These are phyloP conservation scores for Mycena latifolia DNA, from an alignment of 768 basidiomycete species.

Conservation along the genomic window DNA sequence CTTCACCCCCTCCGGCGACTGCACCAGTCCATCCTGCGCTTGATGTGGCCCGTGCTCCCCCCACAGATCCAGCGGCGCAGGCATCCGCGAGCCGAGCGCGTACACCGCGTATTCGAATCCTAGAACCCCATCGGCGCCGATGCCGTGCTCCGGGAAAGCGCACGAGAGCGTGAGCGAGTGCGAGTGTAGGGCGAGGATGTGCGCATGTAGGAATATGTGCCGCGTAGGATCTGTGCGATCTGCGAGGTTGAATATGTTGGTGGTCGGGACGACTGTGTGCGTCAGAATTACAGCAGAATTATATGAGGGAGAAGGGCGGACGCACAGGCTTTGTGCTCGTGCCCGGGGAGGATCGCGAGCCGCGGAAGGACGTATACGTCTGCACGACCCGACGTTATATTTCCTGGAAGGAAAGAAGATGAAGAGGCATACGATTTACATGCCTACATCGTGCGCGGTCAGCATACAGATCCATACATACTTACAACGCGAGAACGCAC, in stretches of 20 bases:
- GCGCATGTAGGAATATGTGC: conserved; percentile 57
- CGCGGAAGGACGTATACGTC: conserved; percentile 72
- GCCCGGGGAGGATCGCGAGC: conserved; percentile 67
- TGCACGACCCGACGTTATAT: conserved; percentile 26
- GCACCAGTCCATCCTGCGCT: conserved; percentile 13
- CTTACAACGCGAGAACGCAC: conserved; percentile 46
- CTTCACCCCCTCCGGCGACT: too few species aligned
- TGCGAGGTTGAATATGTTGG: conserved; percentile 55
- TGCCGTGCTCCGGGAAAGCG: conserved; percentile 60
- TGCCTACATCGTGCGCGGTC: conserved; percentile 47
- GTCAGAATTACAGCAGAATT: too few species aligned
- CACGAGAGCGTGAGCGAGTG: conserved; percentile 59
- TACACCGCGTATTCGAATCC: conserved; percentile 70
- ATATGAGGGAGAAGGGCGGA: too few species aligned
- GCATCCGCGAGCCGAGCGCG: conserved; percentile 71
- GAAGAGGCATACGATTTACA: conserved; percentile 54
- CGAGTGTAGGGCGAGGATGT: conserved; percentile 53
- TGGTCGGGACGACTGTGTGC: conserved; percentile 73
- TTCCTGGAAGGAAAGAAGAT: not conserved
- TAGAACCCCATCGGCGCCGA: conserved; percentile 51
- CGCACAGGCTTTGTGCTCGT: conserved; percentile 76
- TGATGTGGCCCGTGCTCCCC: conserved; percentile 37
- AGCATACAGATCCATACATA: too few species aligned
- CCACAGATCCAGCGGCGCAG: conserved; percentile 69
- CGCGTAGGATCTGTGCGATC: conserved; percentile 26